Evolutionary conservation across 2,329 filamentous ascomycete genomes (phyloP), one percentile per base, ranked within the genome.

Genomic region (Monilinia vaccinii-corymbosi): DNA sequence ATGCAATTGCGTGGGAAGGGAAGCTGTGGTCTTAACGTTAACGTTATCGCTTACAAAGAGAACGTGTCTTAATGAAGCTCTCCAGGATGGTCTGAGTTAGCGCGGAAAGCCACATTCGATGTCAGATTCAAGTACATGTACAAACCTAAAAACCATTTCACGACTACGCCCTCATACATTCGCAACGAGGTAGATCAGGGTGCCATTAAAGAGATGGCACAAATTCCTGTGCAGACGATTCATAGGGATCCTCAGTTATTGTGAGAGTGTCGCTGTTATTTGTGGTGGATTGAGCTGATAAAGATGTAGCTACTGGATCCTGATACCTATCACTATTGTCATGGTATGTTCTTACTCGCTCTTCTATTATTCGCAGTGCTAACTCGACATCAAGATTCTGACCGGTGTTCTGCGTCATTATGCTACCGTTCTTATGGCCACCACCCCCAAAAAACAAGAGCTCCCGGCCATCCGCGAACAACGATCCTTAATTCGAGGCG

Each of bases 191-290:
- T 11, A 36, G 38, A 44, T 23, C 8, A 47, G 25, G 56, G 9
- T 47, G 21, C 6, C n/a, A 59, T 53, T 60, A 62, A 65, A 71
- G 77, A 65, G 56, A 97, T 97, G 93, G 88, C 88, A 69, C 86
- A 94, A 78, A 81, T 88, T 67, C 83, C 88, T 66, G 87, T 90
- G 68, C 94, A 99, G 81, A 94, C 91, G 79, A 97, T 99, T 83
- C 89, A 96, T 78, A 78, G 94, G 83, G 95, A 99, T 88, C 93
- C 94, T 71, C 92, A 96, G 77, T 81, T 99, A 66, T 96, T 99
- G 94, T 97, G 79, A 73, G 89, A 75, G 57, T 67, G 60, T 47
- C 58, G 44, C 23, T 40, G 47, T 52, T 65, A 47, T 64, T 55
- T 49, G 23, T 58, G 36, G 48, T 49, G 21, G 28, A 42, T 62